Conservation (phyloP, 2,329 filamentous ascomycete genomes). For the Fusarium sp. region DNA sequence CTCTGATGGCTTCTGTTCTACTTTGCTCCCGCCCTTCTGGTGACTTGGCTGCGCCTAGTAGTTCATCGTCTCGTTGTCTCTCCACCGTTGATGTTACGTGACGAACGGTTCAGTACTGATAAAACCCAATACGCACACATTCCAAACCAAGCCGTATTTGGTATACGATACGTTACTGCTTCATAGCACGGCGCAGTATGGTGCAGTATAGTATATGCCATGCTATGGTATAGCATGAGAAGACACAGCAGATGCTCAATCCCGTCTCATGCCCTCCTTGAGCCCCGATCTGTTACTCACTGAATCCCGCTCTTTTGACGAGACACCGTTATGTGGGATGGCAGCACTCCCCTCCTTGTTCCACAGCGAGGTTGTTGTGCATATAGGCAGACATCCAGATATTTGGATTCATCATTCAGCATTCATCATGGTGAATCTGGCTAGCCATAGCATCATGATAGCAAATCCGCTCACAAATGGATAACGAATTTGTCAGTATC, state of each 20-base stretch:
- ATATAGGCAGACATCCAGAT: constrained; percentile 22
- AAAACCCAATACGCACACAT: constrained; percentile 26
- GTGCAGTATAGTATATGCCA: neutral
- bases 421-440: neutral
- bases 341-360: constrained; percentile 31
- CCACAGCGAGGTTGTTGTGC: constrained; percentile 20
- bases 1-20: constrained; percentile 14
- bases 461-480: neutral
- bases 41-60: constrained; percentile 27
- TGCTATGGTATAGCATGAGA: neutral
- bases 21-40: constrained; percentile 24
- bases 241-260: neutral
- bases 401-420: neutral
- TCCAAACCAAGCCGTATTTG: constrained; percentile 17
- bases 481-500: constrained; percentile 12
- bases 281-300: constrained; percentile 17
- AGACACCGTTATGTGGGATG: constrained; percentile 27
- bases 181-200: neutral
- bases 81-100: constrained; percentile 39
- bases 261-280: constrained; percentile 4
- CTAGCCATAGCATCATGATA: neutral
- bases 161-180: constrained; percentile 21
- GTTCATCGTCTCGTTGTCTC: constrained; percentile 29
- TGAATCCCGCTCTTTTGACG: constrained; percentile 37
- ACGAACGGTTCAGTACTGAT: constrained; percentile 7